Evolutionary conservation across 1,284 basidiomycete species (phyloP), one percentile per base, ranked within the genome.

Genomic region (Trametes hirsuta): DNA sequence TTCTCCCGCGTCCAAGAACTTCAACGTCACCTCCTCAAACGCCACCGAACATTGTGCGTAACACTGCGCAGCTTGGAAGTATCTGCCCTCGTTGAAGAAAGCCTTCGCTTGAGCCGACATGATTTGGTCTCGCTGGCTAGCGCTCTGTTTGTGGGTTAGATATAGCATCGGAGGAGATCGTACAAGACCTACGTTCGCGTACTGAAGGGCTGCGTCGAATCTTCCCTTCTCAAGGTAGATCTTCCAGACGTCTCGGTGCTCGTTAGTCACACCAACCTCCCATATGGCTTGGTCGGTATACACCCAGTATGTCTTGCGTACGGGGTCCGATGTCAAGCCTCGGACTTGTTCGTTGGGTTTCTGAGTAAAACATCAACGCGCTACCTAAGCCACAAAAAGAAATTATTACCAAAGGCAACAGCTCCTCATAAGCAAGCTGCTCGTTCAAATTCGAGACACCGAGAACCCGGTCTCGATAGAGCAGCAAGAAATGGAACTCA

Each of bases 221-320:
- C 89, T 84, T 2, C 84, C 86, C 68, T 92, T 88, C 53, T 89
- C 84, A 4, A 98, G 81, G 74, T 94, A 94, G 49, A 96, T 90
- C 62, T 88, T 88, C 97, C 97, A 99, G 6, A 99, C 89, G 71
- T 98, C 92, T 3, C 96, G 86, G 68, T 93, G 92, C 77, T 99
- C 97, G 66, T 97, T 93, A 10, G 82, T 82, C 15, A 95, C 83
- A 14, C 91, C 86, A 18, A 99, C 78, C 71, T 99, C 97, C 69
- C 94, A 95, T 46, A 99, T 84, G 0, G 93, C 92, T 59, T 89
- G 84, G 66, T 94, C 88, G 0, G 97, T 96, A 73, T 93, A 97
- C 2, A 97, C 84, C 97, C 97, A 99, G 69, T 92, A 97, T 4
- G 97, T 98, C 71, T 86, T 87, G 8, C 93, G 87, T 4, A 93